Conservation (phyloP, 1,284 basidiomycete genomes). For the Coriolopsis trogii region DNA sequence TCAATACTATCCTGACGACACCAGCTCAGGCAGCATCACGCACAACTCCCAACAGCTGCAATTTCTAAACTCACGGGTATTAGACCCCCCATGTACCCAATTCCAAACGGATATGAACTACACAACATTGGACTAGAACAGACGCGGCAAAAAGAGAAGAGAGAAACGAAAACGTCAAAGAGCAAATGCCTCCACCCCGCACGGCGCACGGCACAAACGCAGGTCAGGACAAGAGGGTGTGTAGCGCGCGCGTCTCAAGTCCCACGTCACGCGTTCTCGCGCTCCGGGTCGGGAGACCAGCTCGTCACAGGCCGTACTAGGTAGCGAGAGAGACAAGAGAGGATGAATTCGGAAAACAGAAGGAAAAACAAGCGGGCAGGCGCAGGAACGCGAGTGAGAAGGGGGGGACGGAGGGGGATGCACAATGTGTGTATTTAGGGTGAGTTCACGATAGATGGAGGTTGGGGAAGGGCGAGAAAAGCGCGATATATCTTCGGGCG, state of each 20-base stretch:
- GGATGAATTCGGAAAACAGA: conserved; percentile 17
- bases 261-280: too few relatives aligned
- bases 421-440: conserved; percentile 32
- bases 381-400: too few relatives aligned
- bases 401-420: too few relatives aligned
- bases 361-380: too few relatives aligned
- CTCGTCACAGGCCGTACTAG: too few relatives aligned
- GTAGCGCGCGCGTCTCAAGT: too few relatives aligned
- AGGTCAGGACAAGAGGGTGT: too few relatives aligned
- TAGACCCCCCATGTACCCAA: conserved; percentile 34
- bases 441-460: conserved; percentile 30
- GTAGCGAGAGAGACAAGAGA: conserved; percentile 9
- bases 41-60: too few relatives aligned
- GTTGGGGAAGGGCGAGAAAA: conserved; percentile 25
- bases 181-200: neutral
- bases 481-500: conserved; percentile 32
- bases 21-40: too few relatives aligned
- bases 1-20: too few relatives aligned
- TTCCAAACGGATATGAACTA: conserved; percentile 33
- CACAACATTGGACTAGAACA: conserved; percentile 27
- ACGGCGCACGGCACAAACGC: conserved; percentile 1
- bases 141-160: conserved; percentile 12
- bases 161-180: conserved; percentile 1
- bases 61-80: conserved; percentile 33
- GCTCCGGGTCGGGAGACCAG: too few relatives aligned